Evolutionary conservation across 2,329 filamentous ascomycete species (phyloP), one percentile per base, ranked within the genome.

Genomic region (Xylariaceae sp.): DNA sequence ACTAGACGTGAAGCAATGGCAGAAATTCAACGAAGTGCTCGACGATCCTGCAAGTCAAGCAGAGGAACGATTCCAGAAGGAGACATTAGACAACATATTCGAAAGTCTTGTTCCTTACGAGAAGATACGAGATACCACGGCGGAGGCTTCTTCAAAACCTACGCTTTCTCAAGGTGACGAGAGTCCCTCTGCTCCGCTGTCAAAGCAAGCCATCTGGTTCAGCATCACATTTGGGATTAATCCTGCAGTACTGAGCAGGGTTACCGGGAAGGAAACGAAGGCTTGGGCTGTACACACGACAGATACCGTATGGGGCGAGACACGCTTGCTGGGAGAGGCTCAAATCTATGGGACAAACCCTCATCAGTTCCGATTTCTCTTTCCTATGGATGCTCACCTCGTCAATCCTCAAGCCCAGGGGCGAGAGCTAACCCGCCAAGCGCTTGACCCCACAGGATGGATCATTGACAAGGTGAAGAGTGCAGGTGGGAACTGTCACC

Each of bases 231-330:
- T 66, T 11, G 72, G 65, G 33, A 74, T 85, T 51, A 69, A 70
- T 2, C 65, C 69, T 12, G 43, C 52, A 1, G 66, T 80, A 4
- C 69, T 85, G 6, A 60, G 62, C 27, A 72, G 75, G 39, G 67
- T 84, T 22, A 76, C 73, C 5, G 22, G 22, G 22, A 64, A 69
- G 45, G 53, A 54, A 2, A 65, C 57, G 32, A 58, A 63, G 11
- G 70, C 73, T 39, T 84, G 79, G 77, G 68, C 73, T 11, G 71
- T 82, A 10, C 74, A 78, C 41, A 81, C 80, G 0, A 68, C 71
- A 2, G 79, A 85, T 56, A 70, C 72, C 5, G 72, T 77, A n/a
- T 69, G 62, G 5, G 76, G 75, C 2, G 71, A 72, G 19, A 50
- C 66, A 31, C 64, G 58, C 39, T 66, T 74, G 38, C 64, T 70